These are phyloP conservation scores for Magnusiomyces tetraspermus DNA, from an alignment of 1,139 yeast genomes.

Conservation along the genomic window DNA sequence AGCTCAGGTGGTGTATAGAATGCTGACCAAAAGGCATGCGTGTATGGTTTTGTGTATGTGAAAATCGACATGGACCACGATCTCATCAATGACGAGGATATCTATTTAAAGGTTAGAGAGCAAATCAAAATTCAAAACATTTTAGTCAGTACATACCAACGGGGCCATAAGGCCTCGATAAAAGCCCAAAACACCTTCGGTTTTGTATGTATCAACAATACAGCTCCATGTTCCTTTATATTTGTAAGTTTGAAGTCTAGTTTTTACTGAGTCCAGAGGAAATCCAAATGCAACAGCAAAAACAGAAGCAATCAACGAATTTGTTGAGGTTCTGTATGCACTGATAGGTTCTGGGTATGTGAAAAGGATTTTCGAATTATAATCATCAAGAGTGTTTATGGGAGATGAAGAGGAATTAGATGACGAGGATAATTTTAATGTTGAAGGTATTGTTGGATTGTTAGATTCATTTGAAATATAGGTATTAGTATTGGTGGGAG, in stretches of 20 bases:
- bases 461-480: no score
- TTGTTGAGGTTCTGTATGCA: conserved; percentile 50
- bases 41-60: conserved; percentile 45
- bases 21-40: conserved; percentile 21
- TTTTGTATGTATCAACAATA: conserved; percentile 43
- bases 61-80: conserved; percentile 52
- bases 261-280: conserved; percentile 77
- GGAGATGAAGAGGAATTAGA: not conserved
- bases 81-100: conserved; percentile 23
- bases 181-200: conserved; percentile 64
- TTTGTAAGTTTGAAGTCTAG: conserved; percentile 73
- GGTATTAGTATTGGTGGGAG: no score
- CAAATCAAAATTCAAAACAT: not conserved
- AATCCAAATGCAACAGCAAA: conserved; percentile 69
- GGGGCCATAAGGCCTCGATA: conserved; percentile 44
- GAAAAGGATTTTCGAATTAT: not conserved
- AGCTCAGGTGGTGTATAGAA: conserved; percentile 18
- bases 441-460: not conserved
- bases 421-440: not conserved
- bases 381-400: not conserved
- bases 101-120: not conserved
- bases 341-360: conserved; percentile 38
- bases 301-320: conserved; percentile 57
- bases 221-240: conserved; percentile 54
- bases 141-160: conserved; percentile 7